Evolutionary conservation across 2,329 filamentous ascomycete species (phyloP).

Genomic region (Chaetomiaceae sp.): DNA sequence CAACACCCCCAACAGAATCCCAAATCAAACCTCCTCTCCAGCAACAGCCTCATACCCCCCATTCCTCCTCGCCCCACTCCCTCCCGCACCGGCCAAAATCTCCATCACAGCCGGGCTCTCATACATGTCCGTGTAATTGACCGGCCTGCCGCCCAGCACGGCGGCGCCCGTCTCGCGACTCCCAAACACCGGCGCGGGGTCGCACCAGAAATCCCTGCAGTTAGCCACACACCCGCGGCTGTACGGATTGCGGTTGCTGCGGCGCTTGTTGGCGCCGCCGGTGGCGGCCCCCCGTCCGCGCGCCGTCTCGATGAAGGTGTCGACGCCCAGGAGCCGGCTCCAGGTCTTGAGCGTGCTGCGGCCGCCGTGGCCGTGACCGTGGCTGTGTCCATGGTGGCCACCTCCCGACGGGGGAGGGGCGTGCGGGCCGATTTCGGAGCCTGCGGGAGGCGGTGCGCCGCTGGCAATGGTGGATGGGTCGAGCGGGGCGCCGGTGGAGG

Average conservation of each 20-base stretch:
- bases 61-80: conserved; percentile 36
- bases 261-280: conserved; percentile 27
- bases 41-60: conserved; percentile 60
- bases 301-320: conserved; percentile 89
- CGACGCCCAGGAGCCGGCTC: conserved; percentile 80
- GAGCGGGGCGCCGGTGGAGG: conserved; percentile 69
- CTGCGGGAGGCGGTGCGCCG: conserved; percentile 49
- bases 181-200: conserved; percentile 75
- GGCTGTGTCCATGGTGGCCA: conserved; percentile 34
- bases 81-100: conserved; percentile 27
- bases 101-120: conserved; percentile 70
- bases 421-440: conserved; percentile 35
- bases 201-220: conserved; percentile 95
- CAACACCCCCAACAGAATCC: too few species aligned
- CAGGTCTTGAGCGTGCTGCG: conserved; percentile 67
- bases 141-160: conserved; percentile 66
- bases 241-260: conserved; percentile 61
- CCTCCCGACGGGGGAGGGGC: conserved; percentile 29
- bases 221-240: conserved; percentile 78
- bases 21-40: conserved; percentile 45
- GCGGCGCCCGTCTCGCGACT: conserved; percentile 67
- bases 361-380: conserved; percentile 45
- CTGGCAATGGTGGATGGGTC: conserved; percentile 58
- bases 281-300: conserved; percentile 71
- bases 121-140: conserved; percentile 88